Percentiles rank a stretch among this genome's conserved stretches.
Evolutionary conservation across 73 alveolate species (phyloP).

Genomic region (Paramecium sexaurelia): DNA sequence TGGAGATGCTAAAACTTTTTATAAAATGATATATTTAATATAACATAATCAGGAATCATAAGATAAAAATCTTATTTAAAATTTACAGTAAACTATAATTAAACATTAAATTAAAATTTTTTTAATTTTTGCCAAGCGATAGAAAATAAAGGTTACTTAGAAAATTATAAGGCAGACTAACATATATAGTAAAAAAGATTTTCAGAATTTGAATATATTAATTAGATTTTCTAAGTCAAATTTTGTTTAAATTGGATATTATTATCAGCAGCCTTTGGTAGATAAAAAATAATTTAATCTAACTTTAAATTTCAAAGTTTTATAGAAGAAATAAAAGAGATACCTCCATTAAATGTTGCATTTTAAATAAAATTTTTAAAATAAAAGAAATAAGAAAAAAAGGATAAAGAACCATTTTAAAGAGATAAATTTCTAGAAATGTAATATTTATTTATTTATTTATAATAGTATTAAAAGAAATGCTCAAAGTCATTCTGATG

Average conservation of each 20-base stretch:
- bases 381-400: not conserved
- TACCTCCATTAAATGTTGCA: not conserved
- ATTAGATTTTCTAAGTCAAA: not conserved
- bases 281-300: not conserved
- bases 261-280: not conserved
- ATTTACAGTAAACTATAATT: not conserved
- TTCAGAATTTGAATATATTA: not conserved
- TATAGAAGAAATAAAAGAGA: not conserved
- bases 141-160: not conserved
- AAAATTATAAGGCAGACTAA: not conserved
- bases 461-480: not conserved
- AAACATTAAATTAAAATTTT: not conserved
- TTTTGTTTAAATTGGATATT: not conserved
- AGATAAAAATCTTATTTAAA: not conserved
- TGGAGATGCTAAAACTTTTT: slow-evolving; percentile 15
- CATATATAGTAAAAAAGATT: not conserved
- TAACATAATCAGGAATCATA: not conserved
- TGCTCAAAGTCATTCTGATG: not conserved
- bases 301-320: not conserved
- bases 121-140: not conserved
- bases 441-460: not conserved
- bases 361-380: not conserved
- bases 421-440: not conserved
- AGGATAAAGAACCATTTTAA: not conserved
- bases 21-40: not conserved